These are phyloP conservation scores for Dictyophora rubrovolvata DNA, from an alignment of 768 basidiomycete genomes.

Conservation along the genomic window DNA sequence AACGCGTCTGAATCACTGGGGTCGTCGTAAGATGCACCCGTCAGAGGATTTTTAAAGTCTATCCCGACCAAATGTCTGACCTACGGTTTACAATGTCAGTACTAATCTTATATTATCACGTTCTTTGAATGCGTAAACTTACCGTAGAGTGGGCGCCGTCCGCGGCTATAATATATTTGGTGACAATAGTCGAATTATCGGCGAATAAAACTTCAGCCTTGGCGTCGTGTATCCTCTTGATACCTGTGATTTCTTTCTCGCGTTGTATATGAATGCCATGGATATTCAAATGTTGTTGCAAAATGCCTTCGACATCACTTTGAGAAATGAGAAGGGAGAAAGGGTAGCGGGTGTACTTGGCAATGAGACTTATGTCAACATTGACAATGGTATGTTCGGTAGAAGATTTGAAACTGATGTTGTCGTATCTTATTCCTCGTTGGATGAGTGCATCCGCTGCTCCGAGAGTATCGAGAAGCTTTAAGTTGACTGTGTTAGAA, in stretches of 20 bases:
- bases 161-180: slow-evolving; percentile 40
- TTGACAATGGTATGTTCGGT: slow-evolving; percentile 18
- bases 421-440: slow-evolving; percentile 25
- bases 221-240: slow-evolving; percentile 1
- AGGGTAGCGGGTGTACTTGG: slow-evolving; percentile 33
- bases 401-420: slow-evolving; percentile 23
- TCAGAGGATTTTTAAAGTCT: slow-evolving; percentile 34
- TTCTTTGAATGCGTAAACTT: slow-evolving; percentile 16
- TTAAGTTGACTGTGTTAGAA: slow-evolving; percentile 23
- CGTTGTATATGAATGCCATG: slow-evolving; percentile 22
- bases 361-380: slow-evolving; percentile 26
- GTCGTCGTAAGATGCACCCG: slow-evolving; percentile 15
- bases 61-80: slow-evolving; percentile 33
- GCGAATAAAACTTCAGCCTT: slow-evolving; percentile 36
- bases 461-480: slow-evolving; percentile 38
- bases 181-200: slow-evolving; percentile 30
- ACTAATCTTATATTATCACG: background rate
- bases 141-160: slow-evolving; percentile 40
- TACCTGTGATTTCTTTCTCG: background rate
- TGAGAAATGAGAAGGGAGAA: slow-evolving; percentile 36
- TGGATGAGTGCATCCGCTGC: slow-evolving; percentile 30
- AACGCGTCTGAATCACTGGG: slow-evolving; percentile 19
- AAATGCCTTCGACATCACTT: slow-evolving; percentile 30
- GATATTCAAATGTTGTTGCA: slow-evolving; percentile 25
- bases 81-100: slow-evolving; percentile 19